phyloP scores from a whole-genome alignment of 2,329 filamentous ascomycete species.

The Fusarium miscanthi region DNA sequence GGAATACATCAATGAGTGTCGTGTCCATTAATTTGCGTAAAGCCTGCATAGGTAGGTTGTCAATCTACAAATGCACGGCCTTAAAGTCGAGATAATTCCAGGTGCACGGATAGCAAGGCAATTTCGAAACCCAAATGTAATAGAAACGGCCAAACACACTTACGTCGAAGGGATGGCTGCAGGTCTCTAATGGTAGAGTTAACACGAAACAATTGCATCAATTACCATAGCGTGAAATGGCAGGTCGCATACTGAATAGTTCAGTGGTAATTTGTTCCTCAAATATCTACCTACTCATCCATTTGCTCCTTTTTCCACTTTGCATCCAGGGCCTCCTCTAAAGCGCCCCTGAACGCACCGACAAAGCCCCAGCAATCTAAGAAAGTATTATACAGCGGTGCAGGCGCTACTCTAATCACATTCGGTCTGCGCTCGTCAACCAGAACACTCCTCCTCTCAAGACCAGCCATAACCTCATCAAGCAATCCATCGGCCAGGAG shows the following conservation, averaged over 20 bases:
- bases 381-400: conserved; percentile 83
- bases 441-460: conserved; percentile 75
- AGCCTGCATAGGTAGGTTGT: too few relatives aligned
- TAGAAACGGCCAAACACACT: neutral
- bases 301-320: conserved; percentile 31
- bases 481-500: conserved; percentile 72
- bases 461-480: conserved; percentile 68
- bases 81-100: neutral
- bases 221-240: neutral
- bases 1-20: too few relatives aligned
- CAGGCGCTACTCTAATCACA: conserved; percentile 82
- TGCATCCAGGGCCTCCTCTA: conserved; percentile 40
- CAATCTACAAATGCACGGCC: too few relatives aligned
- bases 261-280: neutral
- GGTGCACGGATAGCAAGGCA: neutral
- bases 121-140: neutral
- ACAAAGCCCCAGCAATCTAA: conserved; percentile 62
- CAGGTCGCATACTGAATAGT: neutral
- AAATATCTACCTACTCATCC: conserved; percentile 13
- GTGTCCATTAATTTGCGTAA: neutral
- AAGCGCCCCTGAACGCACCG: conserved; percentile 42
- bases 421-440: conserved; percentile 85
- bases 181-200: too few relatives aligned
- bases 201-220: neutral
- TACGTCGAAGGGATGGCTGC: neutral